Evolutionary conservation across 2,329 filamentous ascomycete species (phyloP).

Genomic region (Teratosphaeria destructans): DNA sequence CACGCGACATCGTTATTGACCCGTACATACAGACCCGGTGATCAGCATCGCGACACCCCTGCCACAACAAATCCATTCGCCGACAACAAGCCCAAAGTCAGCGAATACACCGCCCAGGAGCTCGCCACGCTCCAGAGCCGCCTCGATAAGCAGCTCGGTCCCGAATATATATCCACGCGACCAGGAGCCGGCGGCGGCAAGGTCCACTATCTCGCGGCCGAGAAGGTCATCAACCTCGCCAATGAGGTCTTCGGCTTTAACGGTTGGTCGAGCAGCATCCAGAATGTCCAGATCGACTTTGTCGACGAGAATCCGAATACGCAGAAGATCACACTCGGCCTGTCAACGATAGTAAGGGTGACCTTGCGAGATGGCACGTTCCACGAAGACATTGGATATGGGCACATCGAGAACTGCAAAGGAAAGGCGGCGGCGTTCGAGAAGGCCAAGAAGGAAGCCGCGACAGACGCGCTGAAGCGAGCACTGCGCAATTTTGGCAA

Average conservation of each 20-base stretch:
- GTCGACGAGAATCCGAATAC: slow-evolving; percentile 76
- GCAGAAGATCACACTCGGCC: slow-evolving; percentile 68
- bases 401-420: slow-evolving; percentile 91
- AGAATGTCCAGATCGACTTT: slow-evolving; percentile 90
- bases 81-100: slow-evolving; percentile 56
- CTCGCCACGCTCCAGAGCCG: slow-evolving; percentile 79
- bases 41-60: slow-evolving; percentile 28
- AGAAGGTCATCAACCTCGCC: slow-evolving; percentile 90
- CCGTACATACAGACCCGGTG: slow-evolving; percentile 20
- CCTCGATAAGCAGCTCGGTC: slow-evolving; percentile 85
- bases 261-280: slow-evolving; percentile 93
- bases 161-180: slow-evolving; percentile 86
- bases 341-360: slow-evolving; percentile 84
- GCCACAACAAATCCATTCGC: slow-evolving; percentile 66
- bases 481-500: slow-evolving; percentile 89
- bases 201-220: slow-evolving; percentile 88
- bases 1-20: slow-evolving; percentile 5
- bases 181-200: slow-evolving; percentile 73
- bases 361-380: slow-evolving; percentile 89
- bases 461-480: slow-evolving; percentile 86
- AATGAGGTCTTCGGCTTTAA: slow-evolving; percentile 97
- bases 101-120: slow-evolving; percentile 77
- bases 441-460: slow-evolving; percentile 97
- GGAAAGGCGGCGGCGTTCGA: slow-evolving; percentile 93
- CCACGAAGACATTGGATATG: slow-evolving; percentile 96